These are phyloP conservation scores for Ceriops tagal DNA, from an alignment of 345 rosid species.

Conservation along the genomic window DNA sequence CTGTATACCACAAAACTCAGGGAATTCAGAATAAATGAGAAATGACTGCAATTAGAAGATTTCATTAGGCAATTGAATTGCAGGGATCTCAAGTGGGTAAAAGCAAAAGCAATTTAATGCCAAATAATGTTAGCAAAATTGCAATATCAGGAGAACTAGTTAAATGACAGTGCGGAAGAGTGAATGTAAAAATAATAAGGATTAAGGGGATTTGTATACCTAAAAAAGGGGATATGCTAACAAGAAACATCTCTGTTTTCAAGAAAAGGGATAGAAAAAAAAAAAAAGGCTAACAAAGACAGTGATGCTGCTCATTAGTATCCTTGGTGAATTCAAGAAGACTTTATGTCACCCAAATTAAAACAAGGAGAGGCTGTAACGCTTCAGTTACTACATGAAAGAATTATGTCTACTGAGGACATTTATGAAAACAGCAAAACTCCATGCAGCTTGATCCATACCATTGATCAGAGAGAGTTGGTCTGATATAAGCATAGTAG, in stretches of 20 bases:
- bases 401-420: neutral
- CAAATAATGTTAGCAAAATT: neutral
- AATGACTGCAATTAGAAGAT: neutral
- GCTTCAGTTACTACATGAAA: no score
- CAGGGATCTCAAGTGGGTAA: neutral
- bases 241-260: neutral
- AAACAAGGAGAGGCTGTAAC: no score
- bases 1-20: constrained; percentile 27
- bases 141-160: neutral
- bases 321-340: neutral
- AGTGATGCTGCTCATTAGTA: neutral
- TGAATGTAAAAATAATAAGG: neutral
- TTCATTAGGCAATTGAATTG: neutral
- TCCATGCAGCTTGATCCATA: constrained; percentile 28
- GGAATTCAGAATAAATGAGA: neutral
- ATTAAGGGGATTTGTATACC: no score
- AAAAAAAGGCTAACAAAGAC: neutral
- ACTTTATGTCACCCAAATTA: no score
- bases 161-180: neutral
- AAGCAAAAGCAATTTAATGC: neutral
- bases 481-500: constrained; percentile 93
- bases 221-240: neutral
- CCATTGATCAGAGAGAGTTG: constrained; percentile 94
- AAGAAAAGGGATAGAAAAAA: neutral
- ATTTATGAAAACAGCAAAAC: neutral